Conservation (phyloP, 2,329 filamentous ascomycete species). For the Trichoderma cornu-damae region DNA sequence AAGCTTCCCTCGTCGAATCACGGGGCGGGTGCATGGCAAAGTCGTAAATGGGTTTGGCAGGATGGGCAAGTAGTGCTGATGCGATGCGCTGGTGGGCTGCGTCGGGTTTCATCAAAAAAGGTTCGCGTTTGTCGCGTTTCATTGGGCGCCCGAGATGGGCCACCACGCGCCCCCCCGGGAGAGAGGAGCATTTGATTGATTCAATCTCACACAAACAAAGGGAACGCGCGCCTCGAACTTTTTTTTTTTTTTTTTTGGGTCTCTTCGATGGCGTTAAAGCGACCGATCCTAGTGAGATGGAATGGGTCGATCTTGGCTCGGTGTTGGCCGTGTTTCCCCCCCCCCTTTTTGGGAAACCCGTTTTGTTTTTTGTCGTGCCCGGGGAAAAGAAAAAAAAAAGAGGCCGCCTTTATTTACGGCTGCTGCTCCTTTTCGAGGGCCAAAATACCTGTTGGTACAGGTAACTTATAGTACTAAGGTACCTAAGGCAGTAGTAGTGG, state of each 20-base stretch:
- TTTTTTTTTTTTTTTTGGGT: background rate
- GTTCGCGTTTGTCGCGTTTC: slow-evolving; percentile 18
- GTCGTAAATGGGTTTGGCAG: background rate
- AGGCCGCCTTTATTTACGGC: too few species aligned
- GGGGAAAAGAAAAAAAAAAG: too few species aligned
- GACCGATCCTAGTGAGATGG: slow-evolving; percentile 2
- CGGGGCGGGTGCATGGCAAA: too few species aligned
- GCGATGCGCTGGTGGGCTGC: slow-evolving; percentile 1
- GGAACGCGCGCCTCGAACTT: background rate
- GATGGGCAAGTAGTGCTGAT: slow-evolving; percentile 8
- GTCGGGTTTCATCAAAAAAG: slow-evolving; percentile 12
- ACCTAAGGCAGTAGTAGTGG: too few species aligned
- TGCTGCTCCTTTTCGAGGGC: too few species aligned
- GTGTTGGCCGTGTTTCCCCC: slow-evolving; percentile 8
- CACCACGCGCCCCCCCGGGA: too few species aligned
- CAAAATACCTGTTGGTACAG: too few species aligned
- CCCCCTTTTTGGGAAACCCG: too few species aligned
- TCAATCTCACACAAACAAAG: slow-evolving; percentile 9
- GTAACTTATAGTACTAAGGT: too few species aligned
- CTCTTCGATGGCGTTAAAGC: slow-evolving; percentile 7
- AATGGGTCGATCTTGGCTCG: slow-evolving; percentile 13
- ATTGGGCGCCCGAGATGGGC: slow-evolving; percentile 10
- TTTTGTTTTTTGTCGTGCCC: too few species aligned
- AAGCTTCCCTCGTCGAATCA: too few species aligned
- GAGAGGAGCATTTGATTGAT: too few species aligned